phyloP scores from a whole-genome alignment of 2,329 filamentous ascomycete genomes.

The Cyanodermella asteris region DNA sequence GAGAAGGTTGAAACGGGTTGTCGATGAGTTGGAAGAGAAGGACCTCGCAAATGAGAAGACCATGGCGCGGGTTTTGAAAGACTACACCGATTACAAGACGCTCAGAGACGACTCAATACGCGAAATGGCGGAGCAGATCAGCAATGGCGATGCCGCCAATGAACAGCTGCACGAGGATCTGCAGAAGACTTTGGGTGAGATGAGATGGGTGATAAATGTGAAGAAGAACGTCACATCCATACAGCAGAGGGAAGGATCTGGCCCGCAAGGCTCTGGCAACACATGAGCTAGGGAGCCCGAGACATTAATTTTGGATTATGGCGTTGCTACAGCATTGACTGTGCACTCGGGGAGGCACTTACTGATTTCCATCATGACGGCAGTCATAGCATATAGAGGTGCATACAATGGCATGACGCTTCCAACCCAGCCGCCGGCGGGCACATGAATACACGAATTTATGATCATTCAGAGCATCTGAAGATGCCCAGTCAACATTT shows the following conservation, averaged over 20 bases:
- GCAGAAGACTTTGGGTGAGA: slow-evolving; percentile 20
- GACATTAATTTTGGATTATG: too few species aligned
- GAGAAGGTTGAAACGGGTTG: slow-evolving; percentile 21
- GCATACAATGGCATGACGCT: too few species aligned
- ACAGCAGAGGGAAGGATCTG: slow-evolving; percentile 8
- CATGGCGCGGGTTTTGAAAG: slow-evolving; percentile 17
- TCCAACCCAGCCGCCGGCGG: too few species aligned
- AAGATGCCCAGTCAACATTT: too few species aligned
- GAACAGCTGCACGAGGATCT: slow-evolving; percentile 18
- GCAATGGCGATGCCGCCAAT: slow-evolving; percentile 12
- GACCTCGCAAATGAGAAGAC: slow-evolving; percentile 18
- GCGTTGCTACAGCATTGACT: too few species aligned
- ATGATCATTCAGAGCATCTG: too few species aligned
- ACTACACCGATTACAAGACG: slow-evolving; percentile 21
- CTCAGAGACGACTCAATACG: slow-evolving; percentile 19
- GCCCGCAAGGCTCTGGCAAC: too few species aligned
- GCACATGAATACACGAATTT: too few species aligned
- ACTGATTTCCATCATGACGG: too few species aligned
- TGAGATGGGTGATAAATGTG: slow-evolving; percentile 27
- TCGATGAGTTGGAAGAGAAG: slow-evolving; percentile 23
- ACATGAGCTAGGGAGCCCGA: too few species aligned
- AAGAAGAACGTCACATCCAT: slow-evolving; percentile 15
- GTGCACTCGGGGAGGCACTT: too few species aligned
- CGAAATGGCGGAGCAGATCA: slow-evolving; percentile 9
- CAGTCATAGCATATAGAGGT: too few species aligned